A percentile compares a stretch with the other conserved stretches of the same genome.
Evolutionary conservation across 202 grass and related monocot genomes (phyloP).

Genomic region (Sporobolus alterniflorus): DNA sequence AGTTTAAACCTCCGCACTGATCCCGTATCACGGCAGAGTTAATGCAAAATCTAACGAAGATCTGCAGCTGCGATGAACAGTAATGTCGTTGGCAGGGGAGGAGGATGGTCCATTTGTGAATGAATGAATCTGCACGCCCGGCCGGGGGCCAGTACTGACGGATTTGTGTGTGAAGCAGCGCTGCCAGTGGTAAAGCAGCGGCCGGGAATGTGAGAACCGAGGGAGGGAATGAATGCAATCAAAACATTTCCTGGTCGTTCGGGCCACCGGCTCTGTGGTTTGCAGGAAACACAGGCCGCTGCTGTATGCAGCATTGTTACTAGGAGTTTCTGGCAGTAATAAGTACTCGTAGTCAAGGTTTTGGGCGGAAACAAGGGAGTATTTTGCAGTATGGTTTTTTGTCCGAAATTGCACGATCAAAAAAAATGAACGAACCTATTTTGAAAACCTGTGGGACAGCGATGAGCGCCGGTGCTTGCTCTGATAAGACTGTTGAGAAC

Average conservation of each 20-base stretch:
- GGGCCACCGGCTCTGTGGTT: background rate
- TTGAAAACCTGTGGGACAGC: background rate
- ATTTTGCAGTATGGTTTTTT: background rate
- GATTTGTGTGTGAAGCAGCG: background rate
- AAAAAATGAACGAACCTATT: background rate
- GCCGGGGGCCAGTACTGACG: background rate
- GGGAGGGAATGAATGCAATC: conserved; percentile 5
- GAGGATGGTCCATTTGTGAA: conserved; percentile 4
- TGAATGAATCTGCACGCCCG: background rate
- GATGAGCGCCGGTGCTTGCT: background rate
- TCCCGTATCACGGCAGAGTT: background rate
- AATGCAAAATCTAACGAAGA: conserved; percentile 10
- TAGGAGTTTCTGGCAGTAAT: background rate
- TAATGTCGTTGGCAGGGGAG: background rate
- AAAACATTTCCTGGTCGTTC: conserved; percentile 4
- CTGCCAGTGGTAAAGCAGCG: background rate
- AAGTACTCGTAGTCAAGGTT: background rate
- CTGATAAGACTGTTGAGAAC: conserved; percentile 9
- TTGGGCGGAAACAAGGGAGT: background rate
- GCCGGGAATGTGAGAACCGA: background rate
- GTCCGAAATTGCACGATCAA: background rate
- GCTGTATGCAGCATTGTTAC: background rate
- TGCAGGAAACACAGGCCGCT: background rate
- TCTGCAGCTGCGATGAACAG: background rate
- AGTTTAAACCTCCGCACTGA: background rate